A percentile compares a stretch with the other conserved stretches of the same genome.
Evolutionary conservation across 1,284 basidiomycete genomes (phyloP).

Genomic region (Naganishia sp.): DNA sequence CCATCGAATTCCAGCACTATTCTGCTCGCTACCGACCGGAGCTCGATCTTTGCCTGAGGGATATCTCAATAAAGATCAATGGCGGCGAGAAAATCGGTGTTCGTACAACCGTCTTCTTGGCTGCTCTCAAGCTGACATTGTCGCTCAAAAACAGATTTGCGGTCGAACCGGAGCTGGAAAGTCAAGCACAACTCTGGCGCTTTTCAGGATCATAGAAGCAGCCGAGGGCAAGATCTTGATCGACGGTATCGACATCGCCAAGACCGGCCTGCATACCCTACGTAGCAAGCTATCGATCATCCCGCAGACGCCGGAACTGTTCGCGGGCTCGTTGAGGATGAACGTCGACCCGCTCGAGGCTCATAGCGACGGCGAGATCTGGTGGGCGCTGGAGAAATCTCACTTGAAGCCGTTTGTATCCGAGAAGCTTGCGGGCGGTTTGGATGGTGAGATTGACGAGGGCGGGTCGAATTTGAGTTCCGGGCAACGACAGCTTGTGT

Average conservation of each 20-base stretch:
- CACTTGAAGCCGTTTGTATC: conserved; percentile 62
- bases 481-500: conserved; percentile 82
- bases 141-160: conserved; percentile 56
- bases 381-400: conserved; percentile 75
- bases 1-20: conserved; percentile 76
- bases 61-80: conserved; percentile 65
- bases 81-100: conserved; percentile 77
- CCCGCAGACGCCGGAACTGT: conserved; percentile 78
- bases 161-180: conserved; percentile 94
- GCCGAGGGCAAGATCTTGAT: conserved; percentile 74
- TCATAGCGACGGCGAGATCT: conserved; percentile 64
- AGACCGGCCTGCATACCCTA: conserved; percentile 76
- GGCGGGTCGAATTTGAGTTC: conserved; percentile 75
- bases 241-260: conserved; percentile 79
- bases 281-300: conserved; percentile 75
- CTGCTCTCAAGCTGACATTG: neutral
- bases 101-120: neutral
- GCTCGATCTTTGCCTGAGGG: conserved; percentile 73
- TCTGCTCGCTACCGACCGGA: conserved; percentile 80
- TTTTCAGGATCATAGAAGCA: conserved; percentile 72
- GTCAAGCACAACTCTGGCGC: conserved; percentile 66
- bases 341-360: conserved; percentile 47
- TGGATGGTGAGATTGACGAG: conserved; percentile 76
- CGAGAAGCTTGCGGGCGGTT: conserved; percentile 66
- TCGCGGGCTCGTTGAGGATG: conserved; percentile 77